Base-by-base conservation (phyloP, 805 yeast species). In the Wickerhamiella cacticola region DNA sequence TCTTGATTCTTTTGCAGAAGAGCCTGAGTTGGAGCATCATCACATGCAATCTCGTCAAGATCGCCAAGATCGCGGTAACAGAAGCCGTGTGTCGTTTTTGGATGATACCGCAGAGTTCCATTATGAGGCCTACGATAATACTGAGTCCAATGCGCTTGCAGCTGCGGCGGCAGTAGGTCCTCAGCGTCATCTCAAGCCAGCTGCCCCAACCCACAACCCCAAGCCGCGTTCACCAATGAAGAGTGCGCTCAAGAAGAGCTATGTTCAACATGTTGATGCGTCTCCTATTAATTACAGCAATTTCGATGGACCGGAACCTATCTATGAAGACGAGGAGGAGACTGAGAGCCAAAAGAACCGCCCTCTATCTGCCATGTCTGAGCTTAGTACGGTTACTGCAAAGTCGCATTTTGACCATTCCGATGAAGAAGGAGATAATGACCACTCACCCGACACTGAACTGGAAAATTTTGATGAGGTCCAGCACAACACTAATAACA, bases 81-180 rank as follows among this genome's bases (percentile, higher is more conserved):
- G 38, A 23, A 31, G 39, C 39, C 34, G 46, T 13, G 46, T 43
- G 16, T 43, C 46, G 33, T 43, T 43, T n/a, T 28, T 43, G 41
- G 50, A 41, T 16, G 45, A 49, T 13, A 48, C 57, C 7, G 31
- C 48, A 39, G 59, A 53, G 52, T 50, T 54, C 46, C 52, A 51
- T 28, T 55, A 56, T 40, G 58, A 55, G 33, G 48, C 55, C 41
- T 56, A 52, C 45, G 52, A 48, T 44, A 51, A 53, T 16, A 50
- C 49, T 1, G 51, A 45, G 44, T 39, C 41, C 10, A 29, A 49
- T 22, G 53, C 53, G 3, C 24, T 45, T 22, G 46, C 46, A 2
- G 52, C 51, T 2, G 52, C 55, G 3, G 52, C 54, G 6, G 45
- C 49, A 3, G 52, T 50, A 3, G 54, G 52, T 2, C 55, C n/a